A percentile compares a stretch with the other conserved stretches of the same genome.
These are phyloP conservation scores for Trypanosoma mega DNA, from an alignment of 208 protist genomes.

Conservation along the genomic window DNA sequence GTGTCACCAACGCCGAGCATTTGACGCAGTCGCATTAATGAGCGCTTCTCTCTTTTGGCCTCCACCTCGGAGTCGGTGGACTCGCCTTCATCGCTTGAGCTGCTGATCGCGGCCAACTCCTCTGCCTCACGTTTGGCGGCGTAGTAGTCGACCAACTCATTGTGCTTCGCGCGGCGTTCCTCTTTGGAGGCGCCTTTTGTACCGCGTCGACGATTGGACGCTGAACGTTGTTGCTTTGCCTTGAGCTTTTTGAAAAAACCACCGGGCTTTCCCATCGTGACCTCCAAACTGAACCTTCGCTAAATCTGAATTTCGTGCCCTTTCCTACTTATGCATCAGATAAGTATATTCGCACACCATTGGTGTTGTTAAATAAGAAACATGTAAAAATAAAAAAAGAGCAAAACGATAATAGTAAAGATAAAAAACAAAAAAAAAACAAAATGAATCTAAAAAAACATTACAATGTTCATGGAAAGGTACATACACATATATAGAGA, in stretches of 20 bases:
- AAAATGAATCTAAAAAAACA: too few species aligned
- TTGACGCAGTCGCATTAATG: constrained; percentile 37
- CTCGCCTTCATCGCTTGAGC: constrained; percentile 40
- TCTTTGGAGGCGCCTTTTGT: constrained; percentile 84
- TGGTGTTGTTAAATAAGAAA: too few species aligned
- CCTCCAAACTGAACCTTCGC: neutral
- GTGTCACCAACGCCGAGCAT: constrained; percentile 34
- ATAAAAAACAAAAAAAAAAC: too few species aligned
- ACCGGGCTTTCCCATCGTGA: constrained; percentile 66
- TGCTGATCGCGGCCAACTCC: constrained; percentile 72
- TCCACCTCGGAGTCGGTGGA: constrained; percentile 65
- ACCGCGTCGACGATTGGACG: constrained; percentile 48
- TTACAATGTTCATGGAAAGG: too few species aligned
- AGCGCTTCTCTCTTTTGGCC: constrained; percentile 26
- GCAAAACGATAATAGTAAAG: too few species aligned
- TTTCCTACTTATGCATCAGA: neutral
- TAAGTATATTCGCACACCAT: too few species aligned
- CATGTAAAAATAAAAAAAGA: too few species aligned
- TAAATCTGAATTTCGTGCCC: neutral
- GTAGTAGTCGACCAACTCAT: constrained; percentile 72
- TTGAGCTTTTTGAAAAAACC: constrained; percentile 86
- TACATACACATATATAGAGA: too few species aligned
- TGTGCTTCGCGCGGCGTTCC: constrained; percentile 60
- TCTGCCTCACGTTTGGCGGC: constrained; percentile 74
- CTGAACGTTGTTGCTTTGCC: constrained; percentile 62